These are phyloP conservation scores for Cenchrus fungigraminus DNA, from an alignment of 176 grass and related monocot species.

Conservation along the genomic window DNA sequence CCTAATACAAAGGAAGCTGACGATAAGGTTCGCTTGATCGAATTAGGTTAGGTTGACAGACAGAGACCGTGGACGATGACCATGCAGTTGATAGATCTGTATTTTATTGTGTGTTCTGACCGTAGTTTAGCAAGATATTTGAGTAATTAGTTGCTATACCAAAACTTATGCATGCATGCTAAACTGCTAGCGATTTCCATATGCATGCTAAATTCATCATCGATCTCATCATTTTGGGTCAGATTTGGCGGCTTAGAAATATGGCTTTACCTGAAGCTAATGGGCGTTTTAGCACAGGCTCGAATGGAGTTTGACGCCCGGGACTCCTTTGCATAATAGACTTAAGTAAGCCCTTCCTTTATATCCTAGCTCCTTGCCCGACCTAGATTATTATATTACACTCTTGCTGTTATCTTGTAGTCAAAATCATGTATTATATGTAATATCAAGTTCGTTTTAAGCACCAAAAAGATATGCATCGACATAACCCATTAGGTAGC, in stretches of 20 bases:
- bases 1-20: background rate
- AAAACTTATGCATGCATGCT: too few species aligned
- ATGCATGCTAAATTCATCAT: background rate
- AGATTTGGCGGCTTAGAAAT: background rate
- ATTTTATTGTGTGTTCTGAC: background rate
- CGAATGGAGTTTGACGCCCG: background rate
- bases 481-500: constrained; percentile 17
- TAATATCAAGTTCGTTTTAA: background rate
- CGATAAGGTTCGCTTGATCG: constrained; percentile 20
- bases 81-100: background rate
- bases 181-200: too few species aligned
- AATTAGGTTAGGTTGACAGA: background rate
- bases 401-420: background rate
- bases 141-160: too few species aligned
- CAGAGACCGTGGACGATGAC: background rate
- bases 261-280: constrained; percentile 7
- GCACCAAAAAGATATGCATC: background rate
- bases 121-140: too few species aligned
- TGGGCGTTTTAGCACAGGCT: background rate
- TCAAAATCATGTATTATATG: background rate
- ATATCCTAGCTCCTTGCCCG: background rate
- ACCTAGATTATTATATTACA: background rate
- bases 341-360: background rate
- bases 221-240: background rate
- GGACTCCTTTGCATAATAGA: background rate